Base-by-base conservation (phyloP, 805 yeast genomes). In the Allodekkera sacchari region DNA sequence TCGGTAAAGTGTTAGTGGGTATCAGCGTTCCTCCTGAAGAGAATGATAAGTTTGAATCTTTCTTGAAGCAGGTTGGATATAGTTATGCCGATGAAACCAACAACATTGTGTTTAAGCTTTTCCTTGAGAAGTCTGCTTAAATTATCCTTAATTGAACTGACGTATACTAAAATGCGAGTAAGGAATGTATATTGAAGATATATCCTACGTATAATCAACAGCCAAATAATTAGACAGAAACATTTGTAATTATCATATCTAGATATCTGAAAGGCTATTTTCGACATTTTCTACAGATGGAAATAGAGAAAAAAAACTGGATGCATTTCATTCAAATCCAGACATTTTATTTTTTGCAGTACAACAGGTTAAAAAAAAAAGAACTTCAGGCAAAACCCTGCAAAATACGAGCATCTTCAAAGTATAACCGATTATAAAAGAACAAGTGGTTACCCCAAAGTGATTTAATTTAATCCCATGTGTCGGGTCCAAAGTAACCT, bases 1-100 rank as follows among this genome's bases (percentile, higher is more conserved):
- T 92, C 28, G 97, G 95, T 28, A 85, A 85, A 56, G 84, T 92
- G 1, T 66, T 92, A 38, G 89, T 94, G 27, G 99, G 95, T 25
- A 70, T 94, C 35, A 77, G 77, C 31, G 85, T 88, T 17, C 96
- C 97, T 3, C 71, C 73, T 25, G 67, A 74, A 19, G 82, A 77
- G 32, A 68, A 71, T 32, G 69, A 57, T 18, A 77, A 74, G 14
- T 78, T 89, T 52, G 74, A 77, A 43, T 59, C 61, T 16, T 84
- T 85, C 54, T 64, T 92, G 54, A 63, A 70, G 21, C 69, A 71
- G 25, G 64, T 87, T 42, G 94, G 88, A 16, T 92, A 88, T 60
- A 69, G 71, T 25, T 83, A 71, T 55, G 62, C 59, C 12, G 95
- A 85, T 41, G 98, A 87, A 52, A 77, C 94, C 7, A 78, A 82